Evolutionary conservation across 805 yeast genomes (phyloP).

Genomic region (Wickerhamiella sorbophila): DNA sequence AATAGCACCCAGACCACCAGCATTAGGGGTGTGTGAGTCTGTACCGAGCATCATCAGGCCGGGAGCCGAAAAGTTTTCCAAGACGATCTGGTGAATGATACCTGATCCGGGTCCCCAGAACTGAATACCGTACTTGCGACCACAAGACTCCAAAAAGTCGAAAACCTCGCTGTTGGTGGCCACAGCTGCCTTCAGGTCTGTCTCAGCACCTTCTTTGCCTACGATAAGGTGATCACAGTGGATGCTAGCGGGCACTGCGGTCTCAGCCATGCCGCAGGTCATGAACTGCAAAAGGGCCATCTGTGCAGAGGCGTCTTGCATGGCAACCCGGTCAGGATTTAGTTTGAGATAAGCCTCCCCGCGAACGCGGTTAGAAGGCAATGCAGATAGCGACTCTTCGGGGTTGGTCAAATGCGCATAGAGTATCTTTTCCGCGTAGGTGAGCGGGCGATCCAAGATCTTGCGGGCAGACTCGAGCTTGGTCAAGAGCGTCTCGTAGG

Average conservation of each 20-base stretch:
- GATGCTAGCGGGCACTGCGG: slow-evolving; percentile 88
- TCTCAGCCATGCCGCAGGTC: slow-evolving; percentile 82
- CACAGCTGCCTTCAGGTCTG: slow-evolving; percentile 68
- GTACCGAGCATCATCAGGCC: slow-evolving; percentile 97
- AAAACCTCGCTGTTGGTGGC: slow-evolving; percentile 87
- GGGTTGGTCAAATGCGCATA: slow-evolving; percentile 88
- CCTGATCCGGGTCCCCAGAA: slow-evolving; percentile 99
- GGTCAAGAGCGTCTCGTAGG: slow-evolving; percentile 58
- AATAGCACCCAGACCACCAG: slow-evolving; percentile 96
- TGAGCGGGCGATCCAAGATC: slow-evolving; percentile 63
- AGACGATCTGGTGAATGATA: slow-evolving; percentile 92
- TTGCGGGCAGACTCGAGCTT: slow-evolving; percentile 50
- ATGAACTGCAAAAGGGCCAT: slow-evolving; percentile 97
- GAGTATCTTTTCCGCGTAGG: slow-evolving; percentile 86
- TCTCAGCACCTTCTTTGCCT: slow-evolving; percentile 83
- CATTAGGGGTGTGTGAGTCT: slow-evolving; percentile 97
- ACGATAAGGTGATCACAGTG: slow-evolving; percentile 98
- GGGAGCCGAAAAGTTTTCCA: slow-evolving; percentile 94
- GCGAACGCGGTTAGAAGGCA: slow-evolving; percentile 43
- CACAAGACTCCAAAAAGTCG: slow-evolving; percentile 84
- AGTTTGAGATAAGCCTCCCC: slow-evolving; percentile 85
- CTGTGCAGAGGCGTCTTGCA: slow-evolving; percentile 99
- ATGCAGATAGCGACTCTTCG: slow-evolving; percentile 55
- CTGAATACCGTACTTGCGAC: slow-evolving; percentile 89
- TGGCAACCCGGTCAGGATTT: slow-evolving; percentile 95